These are phyloP conservation scores for Aspergillus proliferans DNA, from an alignment of 2,329 filamentous ascomycete species.

Conservation along the genomic window DNA sequence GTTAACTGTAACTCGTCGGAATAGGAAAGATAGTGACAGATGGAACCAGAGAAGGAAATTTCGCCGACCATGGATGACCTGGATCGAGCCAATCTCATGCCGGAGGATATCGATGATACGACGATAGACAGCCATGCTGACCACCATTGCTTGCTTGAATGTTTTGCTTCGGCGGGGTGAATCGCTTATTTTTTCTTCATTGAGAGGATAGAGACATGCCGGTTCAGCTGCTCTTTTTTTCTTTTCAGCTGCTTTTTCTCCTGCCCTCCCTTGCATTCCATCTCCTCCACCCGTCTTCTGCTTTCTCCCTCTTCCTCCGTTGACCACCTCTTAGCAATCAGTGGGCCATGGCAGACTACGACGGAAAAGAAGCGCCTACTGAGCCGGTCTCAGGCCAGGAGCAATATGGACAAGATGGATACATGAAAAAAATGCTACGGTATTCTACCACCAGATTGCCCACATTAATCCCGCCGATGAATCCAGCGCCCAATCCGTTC, in stretches of 20 bases:
- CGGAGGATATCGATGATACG: too few species aligned
- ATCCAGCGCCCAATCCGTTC: constrained; percentile 49
- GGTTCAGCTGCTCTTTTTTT: neutral
- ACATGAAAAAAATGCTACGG: constrained; percentile 30
- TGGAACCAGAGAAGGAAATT: too few species aligned
- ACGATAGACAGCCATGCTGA: too few species aligned
- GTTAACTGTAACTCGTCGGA: too few species aligned
- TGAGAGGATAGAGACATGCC: neutral
- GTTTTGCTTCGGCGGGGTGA: neutral
- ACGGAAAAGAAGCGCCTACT: neutral
- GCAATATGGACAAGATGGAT: constrained; percentile 8
- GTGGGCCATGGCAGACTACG: neutral
- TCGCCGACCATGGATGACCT: too few species aligned
- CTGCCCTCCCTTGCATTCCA: neutral
- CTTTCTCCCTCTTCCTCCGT: neutral
- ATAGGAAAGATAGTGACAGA: too few species aligned
- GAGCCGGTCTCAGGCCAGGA: neutral
- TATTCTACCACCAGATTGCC: constrained; percentile 51
- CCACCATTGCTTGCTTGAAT: too few species aligned
- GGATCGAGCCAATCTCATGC: too few species aligned
- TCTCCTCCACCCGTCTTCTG: neutral
- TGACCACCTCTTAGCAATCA: neutral
- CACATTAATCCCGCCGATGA: constrained; percentile 52
- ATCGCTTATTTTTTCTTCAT: neutral
- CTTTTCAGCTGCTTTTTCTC: neutral